Conservation (phyloP, 371 early-diverging fungal genomes). For the Lichtheimia hyalospora region DNA sequence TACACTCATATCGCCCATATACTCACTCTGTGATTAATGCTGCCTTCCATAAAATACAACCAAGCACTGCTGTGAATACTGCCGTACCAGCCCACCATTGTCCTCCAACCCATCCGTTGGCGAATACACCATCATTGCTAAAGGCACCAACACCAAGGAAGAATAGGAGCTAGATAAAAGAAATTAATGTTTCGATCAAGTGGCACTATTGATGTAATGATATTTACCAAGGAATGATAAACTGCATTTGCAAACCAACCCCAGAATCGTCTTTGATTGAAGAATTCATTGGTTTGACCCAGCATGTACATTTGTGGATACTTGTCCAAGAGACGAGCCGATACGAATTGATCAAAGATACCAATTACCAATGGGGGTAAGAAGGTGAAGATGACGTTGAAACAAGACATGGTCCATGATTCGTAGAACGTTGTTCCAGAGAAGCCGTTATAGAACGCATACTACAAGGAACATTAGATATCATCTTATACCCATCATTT, state of each 20-base stretch:
- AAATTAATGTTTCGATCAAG: background rate
- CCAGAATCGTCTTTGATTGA: slow-evolving; percentile 93
- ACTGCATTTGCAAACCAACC: slow-evolving; percentile 94
- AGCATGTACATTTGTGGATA: slow-evolving; percentile 97
- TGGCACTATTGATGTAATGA: background rate
- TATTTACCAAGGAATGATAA: slow-evolving; percentile 78
- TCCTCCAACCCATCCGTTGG: slow-evolving; percentile 67
- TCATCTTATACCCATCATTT: background rate
- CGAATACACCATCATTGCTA: slow-evolving; percentile 59
- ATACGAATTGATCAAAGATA: slow-evolving; percentile 92
- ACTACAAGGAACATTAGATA: slow-evolving; percentile 41
- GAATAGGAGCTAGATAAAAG: slow-evolving; percentile 53
- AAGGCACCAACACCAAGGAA: slow-evolving; percentile 64
- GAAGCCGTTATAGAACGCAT: slow-evolving; percentile 87
- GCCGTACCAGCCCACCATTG: slow-evolving; percentile 82
- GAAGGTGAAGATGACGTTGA: slow-evolving; percentile 90
- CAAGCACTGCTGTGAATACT: slow-evolving; percentile 78
- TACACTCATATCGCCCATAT: too few species aligned
- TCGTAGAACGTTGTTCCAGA: slow-evolving; percentile 93
- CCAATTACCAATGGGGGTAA: slow-evolving; percentile 90
- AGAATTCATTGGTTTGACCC: slow-evolving; percentile 89
- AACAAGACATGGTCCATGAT: slow-evolving; percentile 91
- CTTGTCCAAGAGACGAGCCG: slow-evolving; percentile 89
- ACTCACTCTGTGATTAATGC: slow-evolving; percentile 80
- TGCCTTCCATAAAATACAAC: slow-evolving; percentile 81